Evolutionary conservation across 148 eudicot genomes (phyloP), one percentile per base, ranked within the genome.

Genomic region (Rhododendron henanense): DNA sequence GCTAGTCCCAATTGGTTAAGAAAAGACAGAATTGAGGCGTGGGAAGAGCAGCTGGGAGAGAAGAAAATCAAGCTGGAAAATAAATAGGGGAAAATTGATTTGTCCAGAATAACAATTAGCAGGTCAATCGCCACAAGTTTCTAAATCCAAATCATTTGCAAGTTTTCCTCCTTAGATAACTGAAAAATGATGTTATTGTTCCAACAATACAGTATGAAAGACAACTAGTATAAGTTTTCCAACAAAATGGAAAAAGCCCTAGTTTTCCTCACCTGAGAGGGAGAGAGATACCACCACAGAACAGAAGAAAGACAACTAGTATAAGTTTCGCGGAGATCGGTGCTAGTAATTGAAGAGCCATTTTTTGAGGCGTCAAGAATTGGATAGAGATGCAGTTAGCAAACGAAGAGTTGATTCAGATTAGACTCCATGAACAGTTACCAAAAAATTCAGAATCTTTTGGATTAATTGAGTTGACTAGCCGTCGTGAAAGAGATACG

Each of bases 251-350:
- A 67, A 11, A 11, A 83, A 87, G 51, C 77, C 71, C 81, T 71
- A 81, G 73, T 21, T 85, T 45, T 44, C 83, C 81, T 77, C 87
- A 90, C 91, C 90, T 78, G 82, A n/a, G 79, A 86, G 81, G 50
- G 74, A 80, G 5, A 48, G 57, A 83, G 74, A 85, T 47, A 9
- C 11, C 19, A 53, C 71, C 44, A 37, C 69, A 85, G 23, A 81
- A 47, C 69, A 90, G 28, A 65, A 90, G 50, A 59, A 79, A 82
- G 82, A 77, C 33, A 79, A 77, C 41, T 41, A 81, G 23, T 4
- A 81, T 4, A 69, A 45, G 75, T 39, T 76, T 83, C 1, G 65
- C 18, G 61, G 63, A 87, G 59, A 85, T 57, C 39, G 84, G 15
- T 15, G 84, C 81, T 10, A 51, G 83, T 41, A 41, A 41, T 37